Evolutionary conservation across 441 rosid species (phyloP).

Genomic region (Brassica hybrid): DNA sequence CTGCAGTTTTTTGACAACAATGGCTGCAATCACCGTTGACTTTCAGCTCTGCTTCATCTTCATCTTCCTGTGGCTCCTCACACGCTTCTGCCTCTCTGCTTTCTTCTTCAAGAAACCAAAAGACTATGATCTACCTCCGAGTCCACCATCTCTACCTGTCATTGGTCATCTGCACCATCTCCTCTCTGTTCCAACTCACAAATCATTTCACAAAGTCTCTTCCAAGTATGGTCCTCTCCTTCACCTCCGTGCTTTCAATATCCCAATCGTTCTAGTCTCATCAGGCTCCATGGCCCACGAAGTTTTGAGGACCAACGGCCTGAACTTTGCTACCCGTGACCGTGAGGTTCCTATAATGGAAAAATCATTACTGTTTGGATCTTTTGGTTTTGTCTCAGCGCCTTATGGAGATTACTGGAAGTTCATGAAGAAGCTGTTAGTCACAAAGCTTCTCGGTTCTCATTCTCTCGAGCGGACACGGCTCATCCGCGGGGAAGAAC

Average conservation of each 20-base stretch:
- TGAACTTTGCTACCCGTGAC: conserved; percentile 37
- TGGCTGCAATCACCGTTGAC: conserved; percentile 34
- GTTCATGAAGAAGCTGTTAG: conserved; percentile 56
- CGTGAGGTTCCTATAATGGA: conserved; percentile 22
- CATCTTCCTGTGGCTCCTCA: conserved; percentile 22
- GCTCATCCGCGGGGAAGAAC: conserved; percentile 43
- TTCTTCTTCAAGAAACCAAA: conserved; percentile 35
- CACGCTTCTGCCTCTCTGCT: conserved; percentile 23
- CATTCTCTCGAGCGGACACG: conserved; percentile 41
- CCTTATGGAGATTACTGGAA: conserved; percentile 54
- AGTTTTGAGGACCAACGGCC: conserved; percentile 43
- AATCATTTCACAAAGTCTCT: conserved; percentile 37
- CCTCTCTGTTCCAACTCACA: conserved; percentile 34
- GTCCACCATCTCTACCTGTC: conserved; percentile 50
- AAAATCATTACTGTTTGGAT: conserved; percentile 40
- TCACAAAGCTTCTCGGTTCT: conserved; percentile 42
- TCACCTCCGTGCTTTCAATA: conserved; percentile 39
- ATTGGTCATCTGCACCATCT: conserved; percentile 54
- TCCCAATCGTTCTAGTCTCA: conserved; percentile 43
- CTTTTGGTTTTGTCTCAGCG: conserved; percentile 42
- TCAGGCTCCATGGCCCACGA: too few relatives aligned
- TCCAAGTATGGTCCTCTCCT: conserved; percentile 47
- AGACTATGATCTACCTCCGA: conserved; percentile 46
- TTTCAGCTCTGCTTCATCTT: conserved; percentile 37
- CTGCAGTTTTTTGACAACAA: conserved; percentile 40